Conservation (phyloP, 768 basidiomycete genomes). For the Phallus indusiatus region DNA sequence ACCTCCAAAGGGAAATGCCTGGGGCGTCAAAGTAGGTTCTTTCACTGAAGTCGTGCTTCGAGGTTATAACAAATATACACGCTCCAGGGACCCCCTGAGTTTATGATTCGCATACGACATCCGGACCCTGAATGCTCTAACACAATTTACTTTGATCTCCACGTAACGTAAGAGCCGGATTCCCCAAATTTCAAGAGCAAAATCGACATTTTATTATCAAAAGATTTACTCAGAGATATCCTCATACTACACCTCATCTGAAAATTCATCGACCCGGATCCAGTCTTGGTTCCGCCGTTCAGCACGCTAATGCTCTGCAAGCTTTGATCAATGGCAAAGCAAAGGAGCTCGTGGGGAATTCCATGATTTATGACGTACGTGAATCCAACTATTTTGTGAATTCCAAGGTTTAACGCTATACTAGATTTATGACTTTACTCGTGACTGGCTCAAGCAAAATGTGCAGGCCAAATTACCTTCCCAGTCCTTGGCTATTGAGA, state of each 20-base stretch:
- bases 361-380: constrained; percentile 71
- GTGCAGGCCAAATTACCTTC: constrained; percentile 53
- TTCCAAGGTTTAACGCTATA: background rate
- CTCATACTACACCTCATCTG: constrained; percentile 62
- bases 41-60: background rate
- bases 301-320: constrained; percentile 47
- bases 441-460: constrained; percentile 61
- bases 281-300: constrained; percentile 40
- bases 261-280: constrained; percentile 50
- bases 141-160: constrained; percentile 57
- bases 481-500: constrained; percentile 62
- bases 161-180: constrained; percentile 46
- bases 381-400: background rate
- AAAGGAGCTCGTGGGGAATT: constrained; percentile 53
- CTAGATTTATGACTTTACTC: constrained; percentile 58
- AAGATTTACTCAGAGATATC: constrained; percentile 79
- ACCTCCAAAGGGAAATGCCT: constrained; percentile 53
- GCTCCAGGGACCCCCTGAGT: constrained; percentile 50
- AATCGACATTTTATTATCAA: constrained; percentile 5
- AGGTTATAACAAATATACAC: background rate
- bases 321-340: constrained; percentile 57
- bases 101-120: constrained; percentile 62
- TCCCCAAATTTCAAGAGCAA: background rate
- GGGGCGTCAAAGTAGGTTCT: constrained; percentile 50
- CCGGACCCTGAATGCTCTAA: constrained; percentile 46